A percentile compares a stretch with the other conserved stretches of the same genome.
These are phyloP conservation scores for Ulota crispa DNA, from an alignment of 225 moss, liverwort and hornwort genomes.

Conservation along the genomic window DNA sequence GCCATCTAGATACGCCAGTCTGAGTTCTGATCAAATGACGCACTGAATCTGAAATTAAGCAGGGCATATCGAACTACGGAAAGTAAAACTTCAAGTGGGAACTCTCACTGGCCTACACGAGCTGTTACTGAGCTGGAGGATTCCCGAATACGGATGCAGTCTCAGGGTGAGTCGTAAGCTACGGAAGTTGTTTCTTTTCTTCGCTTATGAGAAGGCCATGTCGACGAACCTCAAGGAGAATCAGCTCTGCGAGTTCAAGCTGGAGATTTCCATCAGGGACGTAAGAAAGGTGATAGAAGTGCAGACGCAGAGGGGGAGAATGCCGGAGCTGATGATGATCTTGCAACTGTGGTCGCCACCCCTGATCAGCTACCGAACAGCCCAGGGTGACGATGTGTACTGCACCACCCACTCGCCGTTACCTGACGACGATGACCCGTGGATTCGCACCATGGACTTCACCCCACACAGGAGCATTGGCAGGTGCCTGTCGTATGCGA, in stretches of 20 bases:
- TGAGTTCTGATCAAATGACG: conserved; percentile 1
- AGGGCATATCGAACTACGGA: conserved; percentile 46
- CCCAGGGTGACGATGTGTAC: conserved; percentile 64
- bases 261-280: conserved; percentile 53
- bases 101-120: conserved; percentile 44
- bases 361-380: conserved; percentile 65
- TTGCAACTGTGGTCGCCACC: conserved; percentile 73
- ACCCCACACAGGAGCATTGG: conserved; percentile 63
- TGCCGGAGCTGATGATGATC: conserved; percentile 51
- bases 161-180: conserved; percentile 49
- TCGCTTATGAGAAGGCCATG: conserved; percentile 30
- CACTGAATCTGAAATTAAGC: conserved; percentile 8
- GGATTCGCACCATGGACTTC: conserved; percentile 78
- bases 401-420: conserved; percentile 45
- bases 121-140: conserved; percentile 60
- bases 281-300: conserved; percentile 58
- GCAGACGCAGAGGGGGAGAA: conserved; percentile 28
- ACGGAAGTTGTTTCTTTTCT: conserved; percentile 51
- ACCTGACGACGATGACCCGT: conserved; percentile 85
- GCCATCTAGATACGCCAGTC: not conserved
- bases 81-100: conserved; percentile 64
- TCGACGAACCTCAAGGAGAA: not conserved
- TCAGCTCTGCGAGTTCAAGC: conserved; percentile 58
- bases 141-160: conserved; percentile 37
- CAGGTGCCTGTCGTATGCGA: conserved; percentile 64